A percentile compares a stretch with the other conserved stretches of the same genome.
Evolutionary conservation across 805 yeast species (phyloP).

Genomic region (Saccharomycopsis fodiens): DNA sequence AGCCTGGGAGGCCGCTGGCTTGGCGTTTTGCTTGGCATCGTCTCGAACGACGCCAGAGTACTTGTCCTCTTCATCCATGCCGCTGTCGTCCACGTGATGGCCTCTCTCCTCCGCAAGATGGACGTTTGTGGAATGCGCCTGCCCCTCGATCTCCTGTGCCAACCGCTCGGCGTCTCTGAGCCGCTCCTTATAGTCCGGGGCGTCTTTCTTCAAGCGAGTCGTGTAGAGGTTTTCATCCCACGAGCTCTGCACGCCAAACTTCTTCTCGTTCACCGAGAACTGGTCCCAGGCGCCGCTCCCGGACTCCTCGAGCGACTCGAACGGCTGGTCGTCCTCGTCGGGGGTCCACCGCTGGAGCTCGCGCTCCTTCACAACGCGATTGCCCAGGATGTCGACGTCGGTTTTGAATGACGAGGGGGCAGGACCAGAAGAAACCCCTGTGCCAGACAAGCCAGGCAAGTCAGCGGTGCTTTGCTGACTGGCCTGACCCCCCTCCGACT

Average conservation of each 20-base stretch:
- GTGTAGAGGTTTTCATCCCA: constrained; percentile 72
- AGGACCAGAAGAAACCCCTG: constrained; percentile 18
- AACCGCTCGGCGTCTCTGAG: constrained; percentile 64
- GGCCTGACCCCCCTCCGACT: constrained; percentile 12
- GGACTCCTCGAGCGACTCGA: constrained; percentile 29
- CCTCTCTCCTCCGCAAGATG: constrained; percentile 95
- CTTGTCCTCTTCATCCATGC: constrained; percentile 91
- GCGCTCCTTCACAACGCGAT: constrained; percentile 47
- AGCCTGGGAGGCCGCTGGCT: no score
- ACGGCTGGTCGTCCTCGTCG: constrained; percentile 34
- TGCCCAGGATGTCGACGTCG: constrained; percentile 73
- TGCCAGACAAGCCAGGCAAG: constrained; percentile 9
- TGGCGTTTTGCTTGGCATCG: constrained; percentile 87
- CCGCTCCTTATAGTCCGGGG: constrained; percentile 65
- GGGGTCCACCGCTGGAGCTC: constrained; percentile 84
- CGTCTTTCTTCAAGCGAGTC: constrained; percentile 54
- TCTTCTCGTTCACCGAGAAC: constrained; percentile 81
- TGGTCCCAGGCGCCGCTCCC: constrained; percentile 69
- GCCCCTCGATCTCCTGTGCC: constrained; percentile 78
- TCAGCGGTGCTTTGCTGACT: constrained; percentile 1
- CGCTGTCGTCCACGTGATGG: constrained; percentile 64
- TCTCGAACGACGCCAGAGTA: constrained; percentile 88
- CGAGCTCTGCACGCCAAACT: constrained; percentile 81
- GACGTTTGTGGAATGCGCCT: constrained; percentile 52
- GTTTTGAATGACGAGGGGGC: constrained; percentile 50